Base-by-base conservation (phyloP, 2,329 filamentous ascomycete species). In the Pestalotiopsis sp. region DNA sequence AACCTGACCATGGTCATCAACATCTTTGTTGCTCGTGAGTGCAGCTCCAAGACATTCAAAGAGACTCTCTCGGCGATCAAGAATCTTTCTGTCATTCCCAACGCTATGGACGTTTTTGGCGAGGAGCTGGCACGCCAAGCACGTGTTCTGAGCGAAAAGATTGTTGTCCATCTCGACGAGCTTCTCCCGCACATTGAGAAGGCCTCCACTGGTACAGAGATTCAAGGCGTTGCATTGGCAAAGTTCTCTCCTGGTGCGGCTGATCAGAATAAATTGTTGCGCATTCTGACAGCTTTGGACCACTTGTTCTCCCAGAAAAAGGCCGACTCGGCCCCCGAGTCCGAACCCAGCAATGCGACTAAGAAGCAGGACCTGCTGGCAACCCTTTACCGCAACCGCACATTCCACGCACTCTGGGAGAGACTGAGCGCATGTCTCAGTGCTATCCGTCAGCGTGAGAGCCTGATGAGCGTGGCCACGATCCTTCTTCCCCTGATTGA, bases 31-130 rank as follows among this genome's bases (percentile, higher is more conserved):
- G 95, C 95, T 70, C 92, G 94, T 62, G 96, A 99, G 79, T 99
- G 96, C 81, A 97, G 94, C 76, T 94, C 93, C 70, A 98, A 97
- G 84, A 98, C 96, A 0, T 99, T 99, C 86, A 93, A 96, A 77
- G 97, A 98, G 79, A 98, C 96, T 0, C 88, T 99, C 66, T 96
- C 95, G 17, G 97, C 97, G n/a, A 97, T 99, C 84, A 98, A 97
- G 82, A 98, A 98, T 75, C 86, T 99, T 57, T 98, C 94, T 4
- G 91, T 93, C 52, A 96, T 99, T 69, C 94, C 95, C 17, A 94
- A 92, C 13, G 94, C 95, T 20, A 96, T 97, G 80, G 88, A 92
- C 65, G 86, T 94, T 11, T 98, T 99, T 78, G 96, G 96, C n/a
- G 91, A 92, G 72, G 95, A 99, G 80, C 86, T 99, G 64, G 93